Percentiles rank a stretch among this genome's conserved stretches.
Conservation (phyloP, 2,329 filamentous ascomycete genomes). For the Ophiostoma populinum region DNA sequence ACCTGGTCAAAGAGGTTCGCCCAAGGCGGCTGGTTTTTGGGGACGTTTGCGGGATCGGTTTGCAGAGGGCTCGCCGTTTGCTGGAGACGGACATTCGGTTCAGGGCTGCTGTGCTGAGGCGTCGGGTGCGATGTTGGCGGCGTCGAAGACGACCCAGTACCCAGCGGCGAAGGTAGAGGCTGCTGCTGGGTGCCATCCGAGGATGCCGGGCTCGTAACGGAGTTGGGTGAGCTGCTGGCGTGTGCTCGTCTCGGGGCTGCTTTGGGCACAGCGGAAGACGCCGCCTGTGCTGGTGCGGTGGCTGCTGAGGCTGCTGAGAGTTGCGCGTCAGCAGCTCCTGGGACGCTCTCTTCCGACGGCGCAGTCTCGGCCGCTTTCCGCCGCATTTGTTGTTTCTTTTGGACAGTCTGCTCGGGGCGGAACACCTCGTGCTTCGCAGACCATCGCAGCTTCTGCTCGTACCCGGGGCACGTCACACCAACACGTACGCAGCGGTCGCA, state of each 20-base stretch:
- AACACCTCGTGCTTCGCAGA: conserved; percentile 29
- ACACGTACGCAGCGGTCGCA: conserved; percentile 26
- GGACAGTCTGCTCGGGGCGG: conserved; percentile 1
- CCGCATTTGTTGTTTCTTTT: conserved; percentile 2
- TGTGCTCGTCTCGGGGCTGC: too few species aligned
- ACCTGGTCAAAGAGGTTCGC: conserved; percentile 7
- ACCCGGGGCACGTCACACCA: conserved; percentile 26
- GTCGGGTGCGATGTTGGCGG: conserved; percentile 2
- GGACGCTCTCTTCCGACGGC: neutral
- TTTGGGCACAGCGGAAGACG: too few species aligned
- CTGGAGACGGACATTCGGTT: neutral
- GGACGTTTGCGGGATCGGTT: neutral
- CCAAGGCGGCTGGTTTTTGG: conserved; percentile 4
- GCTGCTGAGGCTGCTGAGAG: too few species aligned
- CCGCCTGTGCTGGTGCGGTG: neutral
- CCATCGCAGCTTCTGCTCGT: conserved; percentile 28
- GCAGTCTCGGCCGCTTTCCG: conserved; percentile 1
- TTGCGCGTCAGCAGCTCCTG: too few species aligned
- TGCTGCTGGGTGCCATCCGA: conserved; percentile 2
- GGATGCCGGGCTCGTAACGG: neutral
- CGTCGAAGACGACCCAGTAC: neutral
- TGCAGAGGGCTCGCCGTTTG: neutral
- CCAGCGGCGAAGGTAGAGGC: conserved; percentile 4
- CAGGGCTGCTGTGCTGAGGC: conserved; percentile 3
- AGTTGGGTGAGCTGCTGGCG: neutral